A percentile compares a stretch with the other conserved stretches of the same genome.
Evolutionary conservation across 2,329 filamentous ascomycete species (phyloP).

Genomic region (Ascochyta viciae-villosae): DNA sequence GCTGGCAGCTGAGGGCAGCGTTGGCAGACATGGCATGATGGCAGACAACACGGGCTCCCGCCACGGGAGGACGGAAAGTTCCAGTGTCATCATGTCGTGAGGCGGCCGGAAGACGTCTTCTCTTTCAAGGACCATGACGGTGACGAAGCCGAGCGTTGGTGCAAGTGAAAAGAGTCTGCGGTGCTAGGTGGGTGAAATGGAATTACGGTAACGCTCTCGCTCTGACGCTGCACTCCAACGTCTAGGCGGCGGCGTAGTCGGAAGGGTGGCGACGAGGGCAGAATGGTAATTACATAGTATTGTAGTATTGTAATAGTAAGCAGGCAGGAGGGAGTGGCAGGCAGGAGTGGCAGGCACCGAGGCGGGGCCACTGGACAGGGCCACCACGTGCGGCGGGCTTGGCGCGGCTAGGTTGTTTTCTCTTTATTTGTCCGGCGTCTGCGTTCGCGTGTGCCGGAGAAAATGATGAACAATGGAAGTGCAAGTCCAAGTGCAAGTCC

Average conservation of each 20-base stretch:
- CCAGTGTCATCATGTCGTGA: constrained; percentile 3
- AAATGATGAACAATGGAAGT: too few relatives aligned
- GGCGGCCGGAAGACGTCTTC: constrained; percentile 10
- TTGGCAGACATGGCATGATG: constrained; percentile 1
- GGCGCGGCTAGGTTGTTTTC: constrained; percentile 7
- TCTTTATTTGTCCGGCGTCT: background rate
- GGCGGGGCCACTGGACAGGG: constrained; percentile 24
- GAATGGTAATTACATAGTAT: background rate
- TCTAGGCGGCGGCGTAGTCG: constrained; percentile 9
- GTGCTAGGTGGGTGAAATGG: too few relatives aligned
- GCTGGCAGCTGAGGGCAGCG: constrained; percentile 1
- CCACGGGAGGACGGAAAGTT: constrained; percentile 15
- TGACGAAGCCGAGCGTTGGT: constrained; percentile 1
- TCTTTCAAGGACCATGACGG: background rate
- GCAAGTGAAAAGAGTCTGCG: background rate
- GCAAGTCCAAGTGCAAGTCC: too few relatives aligned
- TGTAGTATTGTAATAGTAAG: too few relatives aligned
- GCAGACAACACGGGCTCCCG: constrained; percentile 21
- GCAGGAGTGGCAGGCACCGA: constrained; percentile 6
- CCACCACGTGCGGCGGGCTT: constrained; percentile 30
- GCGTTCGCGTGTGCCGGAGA: too few relatives aligned
- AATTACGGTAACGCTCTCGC: constrained; percentile 5
- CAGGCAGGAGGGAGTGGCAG: background rate
- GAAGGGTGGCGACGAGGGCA: constrained; percentile 10
- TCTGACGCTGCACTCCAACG: background rate